Evolutionary conservation across 805 yeast genomes (phyloP).

Genomic region (Suhomyces sp.): DNA sequence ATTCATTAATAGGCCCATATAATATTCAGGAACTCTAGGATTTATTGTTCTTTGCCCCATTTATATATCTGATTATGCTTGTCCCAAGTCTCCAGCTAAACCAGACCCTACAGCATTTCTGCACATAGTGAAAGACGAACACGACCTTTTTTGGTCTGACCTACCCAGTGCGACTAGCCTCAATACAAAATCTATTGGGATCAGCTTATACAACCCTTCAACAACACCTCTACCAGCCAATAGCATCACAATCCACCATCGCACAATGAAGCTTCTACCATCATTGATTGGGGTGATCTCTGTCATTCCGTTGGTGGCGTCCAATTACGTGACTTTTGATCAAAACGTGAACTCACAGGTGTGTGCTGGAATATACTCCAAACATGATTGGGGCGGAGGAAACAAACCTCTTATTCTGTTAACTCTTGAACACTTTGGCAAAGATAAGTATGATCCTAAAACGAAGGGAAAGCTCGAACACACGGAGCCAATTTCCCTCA

Average conservation of each 20-base stretch:
- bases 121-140: too few relatives aligned
- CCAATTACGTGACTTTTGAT: conserved; percentile 50
- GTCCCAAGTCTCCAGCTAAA: too few relatives aligned
- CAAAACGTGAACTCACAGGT: conserved; percentile 53
- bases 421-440: conserved; percentile 26
- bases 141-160: too few relatives aligned
- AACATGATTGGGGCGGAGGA: conserved; percentile 83
- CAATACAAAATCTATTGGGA: too few relatives aligned
- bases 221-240: too few relatives aligned
- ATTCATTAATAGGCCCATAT: too few relatives aligned
- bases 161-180: too few relatives aligned
- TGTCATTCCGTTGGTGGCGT: conserved; percentile 17
- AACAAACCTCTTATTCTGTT: conserved; percentile 52
- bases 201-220: too few relatives aligned
- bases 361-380: conserved; percentile 89
- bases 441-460: conserved; percentile 27
- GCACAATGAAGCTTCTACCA: conserved; percentile 1
- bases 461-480: conserved; percentile 22
- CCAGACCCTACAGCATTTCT: too few relatives aligned
- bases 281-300: neutral
- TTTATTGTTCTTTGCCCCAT: too few relatives aligned
- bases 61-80: too few relatives aligned
- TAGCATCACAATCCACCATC: neutral
- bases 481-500: conserved; percentile 45
- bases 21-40: too few relatives aligned